Base-by-base conservation (phyloP, 768 basidiomycete species). In the Polyporus arcularius region DNA sequence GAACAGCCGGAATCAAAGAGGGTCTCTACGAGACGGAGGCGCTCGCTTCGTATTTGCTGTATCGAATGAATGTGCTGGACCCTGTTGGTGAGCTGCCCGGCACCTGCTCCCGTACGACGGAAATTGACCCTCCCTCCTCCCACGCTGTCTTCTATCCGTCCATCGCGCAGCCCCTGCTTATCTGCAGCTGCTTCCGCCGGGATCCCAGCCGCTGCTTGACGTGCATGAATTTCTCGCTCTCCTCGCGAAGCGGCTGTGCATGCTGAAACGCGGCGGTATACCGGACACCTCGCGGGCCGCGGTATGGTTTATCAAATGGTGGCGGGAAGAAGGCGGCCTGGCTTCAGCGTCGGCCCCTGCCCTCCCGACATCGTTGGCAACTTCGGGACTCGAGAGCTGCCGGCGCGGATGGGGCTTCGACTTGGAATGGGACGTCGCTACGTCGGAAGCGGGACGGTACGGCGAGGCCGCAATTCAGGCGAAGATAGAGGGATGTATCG, bases 1-100 rank as follows among this genome's bases (percentile, higher is more conserved):
- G n/a, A 62, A 65, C 71, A 94, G 93, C 93, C 73, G 94, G 94
- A 21, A 95, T 98, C 78, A 97, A 97, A 74, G 93, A 95, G 79
- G 87, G 90, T 26, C 73, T 97, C 59, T 95, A 96, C 71, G 91
- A 94, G 72, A 80, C 85, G 62, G 92, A 96, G 72, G 80, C 88
- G 2, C 80, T 96, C 47, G 92, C 91, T 32, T 83, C 90, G 52
- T 98, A 97, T 78, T 79, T 98, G 31, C 74, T 96, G 30, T 95
- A 92, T 72, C 81, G 90, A 63, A 78, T 98, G 62, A 96, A 94
- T 73, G 74, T 89, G 43, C 79, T 93, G 58, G 83, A 92, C 73
- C 88, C 89, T 28, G 74, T 80, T 35, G 76, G 92, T 93, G 70
- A 73, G 87, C 80, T 16, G 28, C 11, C 49, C 28, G 53, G 54